Evolutionary conservation across 2,329 filamentous ascomycete genomes (phyloP).

Genomic region (Aspergillus alliaceus): DNA sequence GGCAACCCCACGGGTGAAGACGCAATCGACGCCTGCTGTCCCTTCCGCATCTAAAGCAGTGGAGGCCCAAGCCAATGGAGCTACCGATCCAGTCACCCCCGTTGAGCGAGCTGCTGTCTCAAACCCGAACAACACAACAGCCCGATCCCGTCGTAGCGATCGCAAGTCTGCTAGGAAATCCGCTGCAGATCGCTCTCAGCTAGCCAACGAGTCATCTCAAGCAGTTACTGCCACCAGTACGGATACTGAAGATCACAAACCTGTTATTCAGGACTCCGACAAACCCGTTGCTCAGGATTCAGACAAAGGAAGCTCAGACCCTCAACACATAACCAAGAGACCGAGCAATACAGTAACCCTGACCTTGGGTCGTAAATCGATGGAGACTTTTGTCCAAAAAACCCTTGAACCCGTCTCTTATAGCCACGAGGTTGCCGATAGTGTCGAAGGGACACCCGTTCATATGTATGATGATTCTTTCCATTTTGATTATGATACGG

Average conservation of each 20-base stretch:
- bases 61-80: slow-evolving; percentile 1
- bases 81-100: slow-evolving; percentile 8
- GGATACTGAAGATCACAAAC: neutral
- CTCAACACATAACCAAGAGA: neutral
- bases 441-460: slow-evolving; percentile 9
- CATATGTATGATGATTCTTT: slow-evolving; percentile 15
- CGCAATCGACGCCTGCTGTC: neutral
- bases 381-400: slow-evolving; percentile 5
- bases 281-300: neutral
- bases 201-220: neutral
- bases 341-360: slow-evolving; percentile 17
- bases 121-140: slow-evolving; percentile 4
- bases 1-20: neutral
- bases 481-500: slow-evolving; percentile 21
- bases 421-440: slow-evolving; percentile 10
- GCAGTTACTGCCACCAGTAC: neutral
- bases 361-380: slow-evolving; percentile 15
- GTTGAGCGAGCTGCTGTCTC: slow-evolving; percentile 1
- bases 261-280: neutral
- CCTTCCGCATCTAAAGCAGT: neutral
- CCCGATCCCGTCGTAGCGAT: slow-evolving; percentile 13
- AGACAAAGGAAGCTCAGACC: neutral
- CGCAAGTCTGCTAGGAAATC: slow-evolving; percentile 11
- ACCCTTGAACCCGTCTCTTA: neutral
- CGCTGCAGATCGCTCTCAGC: neutral